Conservation (phyloP, 768 basidiomycete species). For the Mrakia hoshinonis region DNA sequence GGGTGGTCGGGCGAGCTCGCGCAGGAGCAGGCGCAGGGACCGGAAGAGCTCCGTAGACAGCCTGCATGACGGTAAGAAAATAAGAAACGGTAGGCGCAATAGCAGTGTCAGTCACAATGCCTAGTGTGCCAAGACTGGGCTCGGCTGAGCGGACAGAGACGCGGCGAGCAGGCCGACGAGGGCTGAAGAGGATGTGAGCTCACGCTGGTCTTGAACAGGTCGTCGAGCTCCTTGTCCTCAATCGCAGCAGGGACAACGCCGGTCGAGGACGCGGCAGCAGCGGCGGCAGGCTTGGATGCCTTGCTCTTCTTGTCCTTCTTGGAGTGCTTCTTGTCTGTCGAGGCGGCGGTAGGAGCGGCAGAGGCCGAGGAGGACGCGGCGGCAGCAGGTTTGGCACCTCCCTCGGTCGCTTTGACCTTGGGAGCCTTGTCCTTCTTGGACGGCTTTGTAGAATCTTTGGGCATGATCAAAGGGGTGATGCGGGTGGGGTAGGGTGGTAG, state of each 20-base stretch:
- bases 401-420: background rate
- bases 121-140: background rate
- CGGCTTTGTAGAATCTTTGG: slow-evolving; percentile 22
- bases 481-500: background rate
- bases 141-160: background rate
- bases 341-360: background rate
- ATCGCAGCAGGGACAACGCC: background rate
- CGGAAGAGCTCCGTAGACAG: slow-evolving; percentile 5
- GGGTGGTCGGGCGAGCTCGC: slow-evolving; percentile 1
- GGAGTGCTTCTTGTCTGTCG: slow-evolving; percentile 11
- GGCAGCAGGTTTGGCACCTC: background rate
- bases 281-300: background rate
- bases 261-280: background rate
- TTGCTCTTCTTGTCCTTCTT: slow-evolving; percentile 27
- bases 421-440: slow-evolving; percentile 1
- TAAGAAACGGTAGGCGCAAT: background rate
- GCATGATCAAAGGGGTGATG: slow-evolving; percentile 3
- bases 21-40: background rate
- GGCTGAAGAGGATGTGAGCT: background rate
- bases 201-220: slow-evolving; percentile 28
- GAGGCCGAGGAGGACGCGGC: background rate
- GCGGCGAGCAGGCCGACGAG: background rate
- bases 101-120: background rate
- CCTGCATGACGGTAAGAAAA: background rate
- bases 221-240: slow-evolving; percentile 24